Evolutionary conservation across 106 monocot species (phyloP), one percentile per base, ranked within the genome.

Genomic region (Hemerocallis citrina): DNA sequence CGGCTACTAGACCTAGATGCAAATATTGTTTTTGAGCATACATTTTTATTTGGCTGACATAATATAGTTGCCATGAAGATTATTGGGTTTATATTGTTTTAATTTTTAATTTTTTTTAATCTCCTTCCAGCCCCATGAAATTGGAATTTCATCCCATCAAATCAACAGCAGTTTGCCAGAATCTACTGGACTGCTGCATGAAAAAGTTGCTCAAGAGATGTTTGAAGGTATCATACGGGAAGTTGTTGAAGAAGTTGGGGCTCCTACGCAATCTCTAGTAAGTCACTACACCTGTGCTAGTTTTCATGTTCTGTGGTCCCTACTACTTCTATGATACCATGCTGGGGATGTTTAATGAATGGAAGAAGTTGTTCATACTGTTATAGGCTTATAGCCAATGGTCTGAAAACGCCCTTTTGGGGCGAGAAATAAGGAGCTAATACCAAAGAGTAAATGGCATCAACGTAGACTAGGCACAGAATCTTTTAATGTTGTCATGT

Each of bases 181-280:
- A 23, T 33, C 46, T 43, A n/a, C n/a, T n/a, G 12, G 12, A 39
- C 15, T 40, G 40, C 43, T 89, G 49, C 86, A 81, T 58, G 67
- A 76, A 24, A 80, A 61, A 57, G 67, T 95, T 81, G 75, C 89
- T 13, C 55, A 72, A 32, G 95, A 95, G 71, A 95, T 95, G 90
- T 95, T 95, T 74, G 86, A 86, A 50, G 95, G 86, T 41, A 90
- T 95, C 41, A 74, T 81, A 20, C 83, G 95, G 58, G 90, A 95
- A 76, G 90, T 95, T 4, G 83, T 95, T 56, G 95, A 95, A 84
- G 95, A 95, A 86, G 86, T 81, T 70, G 95, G 95, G 31, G 84
- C 75, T 65, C 95, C 95, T 71, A 67, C 68, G 21, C 38, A 75
- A 55, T 76, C 86, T 56, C 75, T 95, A 73, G 95, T 86, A 70